Evolutionary conservation across 306 rosid genomes (phyloP), one percentile per base, ranked within the genome.

Genomic region (Neltuma alba): DNA sequence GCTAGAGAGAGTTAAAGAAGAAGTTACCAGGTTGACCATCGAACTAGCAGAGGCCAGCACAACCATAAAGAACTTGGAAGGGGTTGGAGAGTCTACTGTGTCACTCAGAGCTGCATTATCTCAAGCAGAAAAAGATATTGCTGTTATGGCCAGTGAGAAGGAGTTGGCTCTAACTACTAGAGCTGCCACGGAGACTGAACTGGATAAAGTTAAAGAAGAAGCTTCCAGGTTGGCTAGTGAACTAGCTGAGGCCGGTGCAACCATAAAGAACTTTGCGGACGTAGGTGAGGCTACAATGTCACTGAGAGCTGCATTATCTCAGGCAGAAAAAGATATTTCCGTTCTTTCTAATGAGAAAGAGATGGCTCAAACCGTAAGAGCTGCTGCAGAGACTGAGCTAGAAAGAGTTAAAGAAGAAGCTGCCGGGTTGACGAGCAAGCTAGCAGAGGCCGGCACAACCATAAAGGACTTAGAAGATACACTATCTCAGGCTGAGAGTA

Each of bases 401-500:
- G 89, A 80, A 76, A 84, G 84, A 80, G 83, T 81, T 42, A 93
- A 82, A 81, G 96, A 87, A 80, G 98, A 90, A 83, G 83, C 88
- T 78, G 85, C 81, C 40, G 68, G 47, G 42, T 92, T 85, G 86
- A 78, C 88, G 54, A 78, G 83, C 71, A 84, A 88, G 87, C 85
- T 96, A 45, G 85, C 81, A 30, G 98, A 86, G 85, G 93, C 98
- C 82, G 81, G 82, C 68, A 58, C 62, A 85, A 83, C 87, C 83
- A 87, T 93, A 83, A 79, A 87, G 84, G 87, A 83, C 48, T 90
- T 93, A n/a, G 92, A 93, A 83, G 92, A 84, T 50, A 85, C 87
- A 48, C 77, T 91, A 30, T 89, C 88, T 73, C 85, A 73, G 89
- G 79, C 79, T 81, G 87, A 89, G 87, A 63, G 80, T 65, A 83